Evolutionary conservation across 1,139 yeast species (phyloP), one percentile per base, ranked within the genome.

Genomic region (Sugiyamaella neomexicana): DNA sequence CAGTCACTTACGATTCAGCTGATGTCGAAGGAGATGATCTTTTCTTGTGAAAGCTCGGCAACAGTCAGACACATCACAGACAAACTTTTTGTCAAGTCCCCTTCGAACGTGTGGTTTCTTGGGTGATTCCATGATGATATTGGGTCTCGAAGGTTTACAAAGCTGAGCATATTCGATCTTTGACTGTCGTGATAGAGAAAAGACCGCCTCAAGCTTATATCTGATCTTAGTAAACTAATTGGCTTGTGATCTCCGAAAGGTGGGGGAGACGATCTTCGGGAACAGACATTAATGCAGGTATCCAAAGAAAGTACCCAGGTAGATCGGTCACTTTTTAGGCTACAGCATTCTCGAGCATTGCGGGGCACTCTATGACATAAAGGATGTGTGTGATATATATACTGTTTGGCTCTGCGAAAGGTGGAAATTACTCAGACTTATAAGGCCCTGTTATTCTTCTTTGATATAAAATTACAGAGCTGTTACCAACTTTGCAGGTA

Each of bases 11-110:
- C 52, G 78, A 56, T 69, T 72, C 31, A 68, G 62, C 55, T 67
- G 69, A 55, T 75, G 79, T 32, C 79, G 60, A 2, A 66, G 60
- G 9, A 75, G 65, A 58, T 75, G 79, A 58, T 75, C 79, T 5
- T 70, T 62, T 56, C 89, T 72, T 1, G 87, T 81, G 64, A 83
- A 83, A 8, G 51, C 36, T 12, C 51, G 29, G 17, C 25, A 23
- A 31, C 51, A 47, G 17, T 41, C 51, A 42, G 79, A 76, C 64
- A 75, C 80, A 15, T 75, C 74, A 64, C 89, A 83, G 13, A 46
- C 65, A 58, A 64, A 72, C 31, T 60, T 58, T 56, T 69, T 68
- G 32, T 63, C 67, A 4, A 67, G 62, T 2, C 71, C 71, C 55
- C 67, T 69, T 27, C 39, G 45, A 3, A 31, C 7, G 25, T 39